Conservation (phyloP, 2,329 filamentous ascomycete species). For the Fusarium cyanostomum region DNA sequence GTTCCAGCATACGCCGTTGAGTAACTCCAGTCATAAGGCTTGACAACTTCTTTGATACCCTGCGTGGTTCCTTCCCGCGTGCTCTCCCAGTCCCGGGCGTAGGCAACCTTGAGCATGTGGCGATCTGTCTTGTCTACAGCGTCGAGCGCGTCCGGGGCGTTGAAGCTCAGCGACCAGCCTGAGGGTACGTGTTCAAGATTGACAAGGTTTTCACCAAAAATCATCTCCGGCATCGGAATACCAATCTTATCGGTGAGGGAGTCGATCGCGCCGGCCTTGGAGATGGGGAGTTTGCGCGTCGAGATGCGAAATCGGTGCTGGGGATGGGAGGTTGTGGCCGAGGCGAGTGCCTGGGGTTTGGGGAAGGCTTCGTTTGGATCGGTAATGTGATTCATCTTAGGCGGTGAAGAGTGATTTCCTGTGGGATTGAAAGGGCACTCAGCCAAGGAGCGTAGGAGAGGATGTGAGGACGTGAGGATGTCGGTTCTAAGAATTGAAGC, state of each 20-base stretch:
- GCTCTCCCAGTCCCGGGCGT: conserved; percentile 84
- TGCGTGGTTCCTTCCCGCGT: conserved; percentile 78
- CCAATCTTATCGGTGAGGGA: conserved; percentile 79
- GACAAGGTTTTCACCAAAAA: conserved; percentile 94
- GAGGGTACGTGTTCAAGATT: conserved; percentile 75
- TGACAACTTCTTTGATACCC: conserved; percentile 91
- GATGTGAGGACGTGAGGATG: neutral
- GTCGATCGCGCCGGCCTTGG: conserved; percentile 91
- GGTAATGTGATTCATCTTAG: conserved; percentile 52
- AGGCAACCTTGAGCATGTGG: conserved; percentile 91
- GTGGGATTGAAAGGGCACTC: neutral
- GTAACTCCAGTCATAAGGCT: conserved; percentile 98
- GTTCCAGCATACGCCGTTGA: conserved; percentile 87
- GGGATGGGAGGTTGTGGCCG: conserved; percentile 64
- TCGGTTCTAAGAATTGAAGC: neutral
- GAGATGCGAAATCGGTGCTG: conserved; percentile 78
- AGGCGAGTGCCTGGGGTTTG: conserved; percentile 57
- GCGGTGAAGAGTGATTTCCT: neutral
- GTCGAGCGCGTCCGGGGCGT: conserved; percentile 87
- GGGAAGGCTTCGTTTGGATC: conserved; percentile 65
- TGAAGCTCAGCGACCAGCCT: conserved; percentile 84
- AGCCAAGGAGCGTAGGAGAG: neutral
- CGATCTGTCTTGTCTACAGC: conserved; percentile 92
- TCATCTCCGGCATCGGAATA: conserved; percentile 97
- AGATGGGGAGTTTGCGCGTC: conserved; percentile 91